Conservation (phyloP, 768 basidiomycete genomes). For the Russula griseocarnosa region DNA sequence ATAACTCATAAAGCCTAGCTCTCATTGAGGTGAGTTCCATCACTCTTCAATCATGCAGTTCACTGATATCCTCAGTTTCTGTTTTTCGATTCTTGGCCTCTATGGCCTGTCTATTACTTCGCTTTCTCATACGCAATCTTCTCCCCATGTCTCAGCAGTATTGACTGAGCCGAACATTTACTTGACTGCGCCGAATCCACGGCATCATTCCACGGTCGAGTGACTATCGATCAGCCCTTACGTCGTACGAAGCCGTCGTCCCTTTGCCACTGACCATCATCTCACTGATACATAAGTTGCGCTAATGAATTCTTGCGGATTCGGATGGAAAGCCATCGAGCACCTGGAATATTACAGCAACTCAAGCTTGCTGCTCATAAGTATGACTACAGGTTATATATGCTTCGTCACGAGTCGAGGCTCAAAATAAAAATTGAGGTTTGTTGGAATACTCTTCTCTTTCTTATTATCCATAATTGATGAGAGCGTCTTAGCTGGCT, state of each 20-base stretch:
- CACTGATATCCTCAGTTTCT: background rate
- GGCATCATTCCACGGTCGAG: background rate
- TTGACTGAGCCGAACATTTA: background rate
- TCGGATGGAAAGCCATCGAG: conserved; percentile 11
- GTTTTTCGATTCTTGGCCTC: conserved; percentile 5
- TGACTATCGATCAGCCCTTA: background rate
- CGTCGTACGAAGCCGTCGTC: background rate
- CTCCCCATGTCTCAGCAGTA: background rate
- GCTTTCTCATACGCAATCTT: background rate
- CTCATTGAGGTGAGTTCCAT: background rate
- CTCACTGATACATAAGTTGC: too few relatives aligned
- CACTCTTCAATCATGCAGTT: background rate
- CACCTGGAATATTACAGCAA: background rate
- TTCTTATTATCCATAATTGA: background rate
- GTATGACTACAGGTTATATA: conserved; percentile 3
- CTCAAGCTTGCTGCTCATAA: background rate
- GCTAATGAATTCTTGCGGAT: background rate
- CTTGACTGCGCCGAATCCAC: background rate
- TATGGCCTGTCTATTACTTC: background rate
- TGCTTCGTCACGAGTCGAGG: background rate
- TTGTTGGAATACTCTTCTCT: background rate
- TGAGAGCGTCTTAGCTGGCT: background rate
- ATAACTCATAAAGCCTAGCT: too few relatives aligned
- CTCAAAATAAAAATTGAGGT: background rate
- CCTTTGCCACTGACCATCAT: too few relatives aligned